A percentile compares a stretch with the other conserved stretches of the same genome.
Evolutionary conservation across 2,329 filamentous ascomycete genomes (phyloP).

Genomic region (Conoideocrella luteorostrata): DNA sequence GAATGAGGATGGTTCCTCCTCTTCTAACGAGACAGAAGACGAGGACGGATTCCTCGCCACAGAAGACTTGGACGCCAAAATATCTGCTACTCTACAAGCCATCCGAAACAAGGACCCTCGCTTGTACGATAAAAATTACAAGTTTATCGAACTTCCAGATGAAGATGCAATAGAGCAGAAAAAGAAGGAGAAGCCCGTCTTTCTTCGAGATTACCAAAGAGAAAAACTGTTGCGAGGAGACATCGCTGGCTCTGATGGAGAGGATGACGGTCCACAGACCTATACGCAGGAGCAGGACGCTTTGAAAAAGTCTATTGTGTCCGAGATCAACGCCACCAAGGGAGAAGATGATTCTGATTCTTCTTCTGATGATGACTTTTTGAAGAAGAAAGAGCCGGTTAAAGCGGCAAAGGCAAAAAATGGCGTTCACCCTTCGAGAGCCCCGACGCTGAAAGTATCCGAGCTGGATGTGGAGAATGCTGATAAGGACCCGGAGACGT

Average conservation of each 20-base stretch:
- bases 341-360: constrained; percentile 39
- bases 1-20: constrained; percentile 53
- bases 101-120: constrained; percentile 87
- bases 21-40: constrained; percentile 78
- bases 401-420: constrained; percentile 26
- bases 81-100: constrained; percentile 78
- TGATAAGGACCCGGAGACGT: constrained; percentile 84
- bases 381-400: constrained; percentile 62
- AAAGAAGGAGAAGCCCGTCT: constrained; percentile 78
- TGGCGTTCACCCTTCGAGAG: constrained; percentile 52
- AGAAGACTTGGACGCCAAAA: constrained; percentile 77
- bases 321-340: constrained; percentile 67
- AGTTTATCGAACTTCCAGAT: constrained; percentile 68
- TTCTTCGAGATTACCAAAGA: constrained; percentile 83
- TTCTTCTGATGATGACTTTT: constrained; percentile 57
- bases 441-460: constrained; percentile 37
- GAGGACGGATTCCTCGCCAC: constrained; percentile 85
- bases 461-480: constrained; percentile 66
- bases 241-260: constrained; percentile 50
- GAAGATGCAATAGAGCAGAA: constrained; percentile 34
- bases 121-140: constrained; percentile 74
- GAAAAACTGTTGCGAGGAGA: constrained; percentile 77
- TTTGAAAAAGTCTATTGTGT: constrained; percentile 69
- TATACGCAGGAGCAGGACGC: constrained; percentile 86
- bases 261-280: constrained; percentile 57